Evolutionary conservation across 2,329 filamentous ascomycete genomes (phyloP), one percentile per base, ranked within the genome.

Genomic region (Phoma herbarum): DNA sequence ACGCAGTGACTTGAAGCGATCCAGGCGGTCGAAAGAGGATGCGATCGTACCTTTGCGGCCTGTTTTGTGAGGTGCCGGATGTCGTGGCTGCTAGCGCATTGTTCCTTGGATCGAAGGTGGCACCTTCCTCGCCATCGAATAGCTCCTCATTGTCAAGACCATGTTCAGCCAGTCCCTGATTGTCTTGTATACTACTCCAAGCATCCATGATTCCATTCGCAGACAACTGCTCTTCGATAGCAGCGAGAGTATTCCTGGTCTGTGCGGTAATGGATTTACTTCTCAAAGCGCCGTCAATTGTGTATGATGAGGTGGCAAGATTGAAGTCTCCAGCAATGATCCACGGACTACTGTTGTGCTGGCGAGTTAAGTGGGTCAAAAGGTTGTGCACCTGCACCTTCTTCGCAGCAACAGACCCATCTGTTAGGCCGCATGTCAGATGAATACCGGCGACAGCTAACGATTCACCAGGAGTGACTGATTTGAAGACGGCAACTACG

Each of bases 271-370:
- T 83, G 5, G 78, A 74, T n/a, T 83, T 82, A 51, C 78, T 82
- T 55, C 81, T 79, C 1, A 84, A 62, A 0, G 87, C 85, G 4
- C 78, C 75, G 11, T 83, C 77, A 31, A 90, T 82, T 0, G 86
- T 85, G 51, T 80, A 79, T 1, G 79, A 75, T 1, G 88, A 90
- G 0, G 86, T 88, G 7, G 83, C 79, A 23, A 90, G 77, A 64
- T 90, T 90, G 70, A 89, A 87, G 67, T 90, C 87, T 3, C 88
- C 88, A 0, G 84, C 84, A 20, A 90, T 65, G 4, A 89, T 76
- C 78, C 83, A 86, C 4, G 85, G 80, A 35, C 82, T 79, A 0
- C 72, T 53, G 1, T 75, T 61, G 45, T 85, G 83, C 0, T 74
- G 64, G 1, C 61, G 64, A 0, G 73, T 69, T 16, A 90, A 64